Base-by-base conservation (phyloP, 2,329 filamentous ascomycete species). In the Chaetomium strumarium region DNA sequence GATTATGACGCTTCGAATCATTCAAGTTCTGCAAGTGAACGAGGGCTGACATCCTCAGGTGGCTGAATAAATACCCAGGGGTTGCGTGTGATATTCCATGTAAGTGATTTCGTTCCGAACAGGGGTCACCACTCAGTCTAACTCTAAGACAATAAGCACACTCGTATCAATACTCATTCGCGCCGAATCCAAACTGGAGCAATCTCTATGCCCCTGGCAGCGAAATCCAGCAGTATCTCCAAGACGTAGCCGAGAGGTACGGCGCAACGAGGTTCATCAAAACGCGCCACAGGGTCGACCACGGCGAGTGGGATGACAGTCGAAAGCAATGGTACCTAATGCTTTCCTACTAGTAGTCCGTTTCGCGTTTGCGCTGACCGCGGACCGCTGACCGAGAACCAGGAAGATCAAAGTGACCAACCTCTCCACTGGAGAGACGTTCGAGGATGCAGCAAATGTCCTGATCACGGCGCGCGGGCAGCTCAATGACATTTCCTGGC, bases 91-190 rank as follows among this genome's bases (percentile, higher is more conserved):
- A 70, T 47, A 67, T 70, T 39, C 67, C 68, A 4, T 68, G 67
- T 69, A 60, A 58, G 67, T 60, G 5, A 9, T n/a, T 10, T 12
- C 10, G 5, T 39, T 29, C 12, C 29, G n/a, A 33, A 31, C 12
- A 12, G 34, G 13, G 12, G 10, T 14, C 9, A 31, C 12, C 43
- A 20, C 7, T 11, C 12, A 2, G 7, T 29, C 46, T 52, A 16
- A 49, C 38, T 29, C 16, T 14, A n/a, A 11, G 14, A n/a, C 12
- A 57, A 39, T 57, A 58, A 65, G 69, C 74, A 7, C 77, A 80
- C 56, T 78, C 76, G 8, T 81, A 81, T 60, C 77, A 78, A 55
- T 80, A 78, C 59, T 71, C 76, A 0, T 80, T 77, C 63, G 75
- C 76, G 24, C 77, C 78, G 0, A 81, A 81, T 50, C 74, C 77